Base-by-base conservation (phyloP, 345 rosid species). In the Hibiscus mutabilis region DNA sequence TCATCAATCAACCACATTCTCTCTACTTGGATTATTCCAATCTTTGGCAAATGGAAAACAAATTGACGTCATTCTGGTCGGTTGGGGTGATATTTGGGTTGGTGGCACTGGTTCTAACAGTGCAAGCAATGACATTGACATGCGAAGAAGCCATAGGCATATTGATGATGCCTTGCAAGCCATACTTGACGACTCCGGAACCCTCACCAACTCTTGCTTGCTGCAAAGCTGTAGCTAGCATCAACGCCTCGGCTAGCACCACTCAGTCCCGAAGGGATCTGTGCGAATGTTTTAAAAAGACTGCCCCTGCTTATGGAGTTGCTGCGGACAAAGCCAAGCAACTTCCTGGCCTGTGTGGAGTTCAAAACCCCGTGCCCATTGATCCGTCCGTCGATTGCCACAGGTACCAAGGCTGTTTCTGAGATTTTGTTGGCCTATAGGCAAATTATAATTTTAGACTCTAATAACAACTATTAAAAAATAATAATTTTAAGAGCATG, bases 171-270 rank as follows among this genome's bases (percentile, higher is more conserved):
- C 72, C 14, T 1, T 76, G 79, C 57, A 6, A 1, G 37, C 68
- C 76, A 14, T 76, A 44, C 75, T 16, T 76, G 69, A 44, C 40
- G 31, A 67, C 62, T 0, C 3, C 53, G 1, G 24, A 9, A 27
- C 60, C 46, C 0, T 9, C 60, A 12, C 79, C 51, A 16, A 6
- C 12, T 56, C 16, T 2, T 12, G 11, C 72, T 27, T 76, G 79
- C 57, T 56, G 49, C 16, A 0, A 0, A n/a, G 57, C 37, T 4
- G 53, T 46, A 31, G 22, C n/a, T 19, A 24, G 25, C 12, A 44
- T 64, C 2, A 55, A 51, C 3, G 22, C 44, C 0, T 18, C 22
- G 29, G 69, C 33, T 19, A 4, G 11, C 33, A 57, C 66, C 37
- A 58, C 66, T 25, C 6, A 24, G 12, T 6, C 22, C 14, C 73